Base-by-base conservation (phyloP, 192 early-diverging fungal species). In the Coemansia sp. region DNA sequence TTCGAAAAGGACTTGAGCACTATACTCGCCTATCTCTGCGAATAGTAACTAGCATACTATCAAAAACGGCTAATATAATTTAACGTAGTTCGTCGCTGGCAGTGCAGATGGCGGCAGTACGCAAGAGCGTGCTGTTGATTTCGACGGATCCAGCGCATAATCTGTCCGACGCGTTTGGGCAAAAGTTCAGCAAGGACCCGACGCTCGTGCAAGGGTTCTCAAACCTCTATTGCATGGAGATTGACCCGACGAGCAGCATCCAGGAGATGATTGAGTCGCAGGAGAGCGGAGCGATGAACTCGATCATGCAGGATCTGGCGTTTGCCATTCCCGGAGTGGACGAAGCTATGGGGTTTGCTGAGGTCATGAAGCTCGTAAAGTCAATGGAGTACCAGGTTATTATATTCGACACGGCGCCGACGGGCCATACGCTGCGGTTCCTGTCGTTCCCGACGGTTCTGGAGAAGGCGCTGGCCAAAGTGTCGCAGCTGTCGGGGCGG, bases 291-390 rank as follows among this genome's bases (percentile, higher is more conserved):
- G 86, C 87, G 29, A 91, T 92, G 87, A 91, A 89, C 60, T 85
- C 88, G 29, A 91, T 94, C 79, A 89, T 99, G 85, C 92, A 96
- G 83, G 97, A 99, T 81, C 87, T 99, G 66, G 95, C 95, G 8
- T 99, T 97, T 79, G 94, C 94, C 29, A 99, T 99, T 79, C 97
- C 97, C 27, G 97, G 97, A 75, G 95, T 99, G 12, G 97, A 99
- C 78, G 97, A 99, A 80, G 97, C 97, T 21, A 99, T 99, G 96
- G 94, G 94, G 48, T 99, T 99, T 84, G 96, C 96, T n/a, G 97
- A 99, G 72, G 97, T 99, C 14, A 99, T 99, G 97, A 99, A 99
- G 89, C 89, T 98, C 64, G 97, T 98, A 43, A 96, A 99, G 82
- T 93, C 93, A 59, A 98, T 99, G 95, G 94, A 98, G 61, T 99